Base-by-base conservation (phyloP, 2,329 filamentous ascomycete genomes). In the Penicillium sp. region DNA sequence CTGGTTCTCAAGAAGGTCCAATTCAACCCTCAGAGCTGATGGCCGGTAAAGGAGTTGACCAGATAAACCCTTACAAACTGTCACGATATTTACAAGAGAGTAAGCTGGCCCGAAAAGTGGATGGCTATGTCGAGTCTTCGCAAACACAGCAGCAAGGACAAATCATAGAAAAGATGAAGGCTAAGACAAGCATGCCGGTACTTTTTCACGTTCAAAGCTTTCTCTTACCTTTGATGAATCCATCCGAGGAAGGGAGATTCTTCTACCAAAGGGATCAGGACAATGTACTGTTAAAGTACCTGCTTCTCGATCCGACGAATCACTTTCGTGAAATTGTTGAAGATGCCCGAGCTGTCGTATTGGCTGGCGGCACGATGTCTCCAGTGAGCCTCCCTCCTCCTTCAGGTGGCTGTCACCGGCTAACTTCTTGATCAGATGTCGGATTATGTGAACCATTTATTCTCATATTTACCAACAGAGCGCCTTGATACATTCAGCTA, bases 321-420 rank as follows among this genome's bases (percentile, higher is more conserved):
- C 90, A 95, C 60, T 97, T 99, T 71, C 87, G 87, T 7, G 88
- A 92, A 10, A 88, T 97, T 47, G 90, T 93, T 2, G 85, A 89
- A 28, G 85, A 88, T 56, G 90, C 94, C 0, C 82, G 91, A 52
- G 89, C 93, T 2, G 88, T 99, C 3, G 87, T 99, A 39, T 78
- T 99, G 3, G 94, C 92, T 0, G 94, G 94, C 52, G 94, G 94
- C 21, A 99, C 94, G 24, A 97, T 99, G 94, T 95, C 94, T 2
- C 94, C 94, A 0, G 80, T 82, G 68, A 65, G 74, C 65, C 4
- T 29, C 23, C 39, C 16, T 51, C 24, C 59, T 15, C 45, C 67
- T 49, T 24, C 24, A 12, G 8, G 42, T 16, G 13, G 21, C 29
- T 49, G 38, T 49, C 42, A 24, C 7, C 39, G 34, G 9, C 59